Percentiles rank a stretch among this genome's conserved stretches.
Conservation (phyloP, 805 yeast species). For the Candida sakaeoensis region DNA sequence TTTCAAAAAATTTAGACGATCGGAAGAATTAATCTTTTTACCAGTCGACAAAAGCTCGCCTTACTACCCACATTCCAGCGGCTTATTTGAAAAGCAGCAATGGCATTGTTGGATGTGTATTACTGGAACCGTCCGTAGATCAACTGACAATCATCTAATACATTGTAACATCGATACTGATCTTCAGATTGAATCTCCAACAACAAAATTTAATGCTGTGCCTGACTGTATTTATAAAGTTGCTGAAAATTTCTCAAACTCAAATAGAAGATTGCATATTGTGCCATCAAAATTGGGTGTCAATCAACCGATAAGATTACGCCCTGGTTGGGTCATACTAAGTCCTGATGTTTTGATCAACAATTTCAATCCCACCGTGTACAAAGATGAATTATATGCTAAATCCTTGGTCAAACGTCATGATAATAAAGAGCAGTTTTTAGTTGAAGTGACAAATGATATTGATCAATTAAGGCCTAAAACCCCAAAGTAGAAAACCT, state of each 20-base stretch:
- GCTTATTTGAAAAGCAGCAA: conserved; percentile 63
- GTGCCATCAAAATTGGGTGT: conserved; percentile 70
- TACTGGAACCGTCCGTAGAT: conserved; percentile 87
- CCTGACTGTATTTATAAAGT: conserved; percentile 77
- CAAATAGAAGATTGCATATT: conserved; percentile 79
- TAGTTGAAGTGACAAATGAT: conserved; percentile 64
- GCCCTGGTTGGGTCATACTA: conserved; percentile 90
- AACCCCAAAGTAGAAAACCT: conserved; percentile 48
- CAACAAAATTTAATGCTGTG: conserved; percentile 18
- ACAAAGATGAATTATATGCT: conserved; percentile 27
- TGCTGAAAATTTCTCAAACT: conserved; percentile 84
- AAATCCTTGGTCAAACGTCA: conserved; percentile 29
- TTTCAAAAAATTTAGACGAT: conserved; percentile 70
- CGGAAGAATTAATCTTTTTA: conserved; percentile 84
- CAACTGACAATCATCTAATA: conserved; percentile 77
- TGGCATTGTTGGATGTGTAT: conserved; percentile 99
- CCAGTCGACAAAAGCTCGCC: conserved; percentile 65
- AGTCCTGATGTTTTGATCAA: conserved; percentile 78
- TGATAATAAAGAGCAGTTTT: conserved; percentile 25
- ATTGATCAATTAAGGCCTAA: conserved; percentile 82
- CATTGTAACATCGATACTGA: conserved; percentile 94
- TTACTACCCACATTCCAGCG: conserved; percentile 53
- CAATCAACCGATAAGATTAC: conserved; percentile 56
- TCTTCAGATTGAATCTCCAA: conserved; percentile 57
- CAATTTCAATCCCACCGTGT: conserved; percentile 48